Evolutionary conservation across 2,329 filamentous ascomycete genomes (phyloP).

Genomic region (Aspergillus ibericus): DNA sequence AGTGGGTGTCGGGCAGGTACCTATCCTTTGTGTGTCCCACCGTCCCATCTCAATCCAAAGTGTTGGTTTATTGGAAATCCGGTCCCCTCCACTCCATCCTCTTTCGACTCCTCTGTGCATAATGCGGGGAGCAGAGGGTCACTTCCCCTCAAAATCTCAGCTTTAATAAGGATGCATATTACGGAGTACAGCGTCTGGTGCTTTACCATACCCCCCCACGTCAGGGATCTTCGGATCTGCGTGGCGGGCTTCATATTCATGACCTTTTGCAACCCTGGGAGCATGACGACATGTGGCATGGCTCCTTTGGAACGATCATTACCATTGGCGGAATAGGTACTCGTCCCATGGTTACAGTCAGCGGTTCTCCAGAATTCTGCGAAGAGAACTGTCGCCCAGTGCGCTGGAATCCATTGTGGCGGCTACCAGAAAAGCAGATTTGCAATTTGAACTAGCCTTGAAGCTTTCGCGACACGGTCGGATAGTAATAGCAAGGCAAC

Average conservation of each 20-base stretch:
- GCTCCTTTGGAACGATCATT: not conserved
- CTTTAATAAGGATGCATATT: not conserved
- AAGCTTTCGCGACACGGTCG: not conserved
- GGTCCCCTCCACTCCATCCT: not conserved
- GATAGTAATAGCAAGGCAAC: not conserved
- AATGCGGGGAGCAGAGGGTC: conserved; percentile 1
- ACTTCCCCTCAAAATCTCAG: not conserved
- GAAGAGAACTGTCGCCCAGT: not conserved
- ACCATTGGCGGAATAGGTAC: conserved; percentile 1
- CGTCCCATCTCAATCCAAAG: not conserved
- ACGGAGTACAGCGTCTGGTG: not conserved
- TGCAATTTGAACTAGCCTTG: not conserved
- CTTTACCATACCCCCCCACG: conserved; percentile 18
- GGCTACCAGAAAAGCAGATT: not conserved
- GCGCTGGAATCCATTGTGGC: not conserved
- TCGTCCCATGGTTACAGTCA: conserved; percentile 10
- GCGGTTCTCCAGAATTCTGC: not conserved
- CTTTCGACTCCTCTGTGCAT: not conserved
- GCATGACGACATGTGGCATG: conserved; percentile 15
- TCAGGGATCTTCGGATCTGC: conserved; percentile 31
- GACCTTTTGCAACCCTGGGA: conserved; percentile 6
- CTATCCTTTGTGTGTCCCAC: not conserved
- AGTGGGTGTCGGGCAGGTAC: not conserved
- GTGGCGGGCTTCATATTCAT: conserved; percentile 10
- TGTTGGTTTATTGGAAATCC: not conserved